These are phyloP conservation scores for Malus domestica DNA, from an alignment of 306 rosid genomes.

Conservation along the genomic window DNA sequence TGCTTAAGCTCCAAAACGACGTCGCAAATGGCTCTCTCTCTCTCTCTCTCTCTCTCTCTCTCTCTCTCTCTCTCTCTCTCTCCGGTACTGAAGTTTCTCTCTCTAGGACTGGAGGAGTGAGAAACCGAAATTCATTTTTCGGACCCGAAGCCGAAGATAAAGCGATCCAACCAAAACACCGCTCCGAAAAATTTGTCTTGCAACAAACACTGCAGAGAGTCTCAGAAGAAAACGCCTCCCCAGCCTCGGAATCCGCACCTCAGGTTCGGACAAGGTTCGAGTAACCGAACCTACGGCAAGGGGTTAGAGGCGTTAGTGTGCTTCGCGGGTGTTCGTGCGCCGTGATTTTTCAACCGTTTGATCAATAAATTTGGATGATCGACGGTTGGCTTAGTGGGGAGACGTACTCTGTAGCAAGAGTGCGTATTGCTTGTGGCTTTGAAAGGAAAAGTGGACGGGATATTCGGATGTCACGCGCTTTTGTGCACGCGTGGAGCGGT, in stretches of 20 bases:
- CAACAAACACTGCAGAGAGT: slow-evolving; percentile 9
- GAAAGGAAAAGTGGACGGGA: slow-evolving; percentile 12
- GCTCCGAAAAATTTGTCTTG: neutral
- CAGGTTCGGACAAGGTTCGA: neutral
- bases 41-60: neutral
- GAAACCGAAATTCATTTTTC: slow-evolving; percentile 12
- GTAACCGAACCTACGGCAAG: neutral
- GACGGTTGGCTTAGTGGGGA: neutral
- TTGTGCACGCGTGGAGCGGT: slow-evolving; percentile 12
- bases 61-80: neutral
- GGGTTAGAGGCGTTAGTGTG: neutral
- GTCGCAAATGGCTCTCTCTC: slow-evolving; percentile 17
- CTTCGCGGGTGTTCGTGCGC: neutral
- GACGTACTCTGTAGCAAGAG: neutral
- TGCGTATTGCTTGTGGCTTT: neutral
- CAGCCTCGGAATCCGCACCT: neutral
- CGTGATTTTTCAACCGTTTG: neutral
- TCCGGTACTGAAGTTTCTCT: slow-evolving; percentile 4
- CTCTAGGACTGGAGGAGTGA: neutral
- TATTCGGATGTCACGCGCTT: slow-evolving; percentile 24
- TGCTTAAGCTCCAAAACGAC: slow-evolving; percentile 11
- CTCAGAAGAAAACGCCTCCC: slow-evolving; percentile 10
- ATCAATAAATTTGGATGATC: neutral
- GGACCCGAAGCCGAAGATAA: slow-evolving; percentile 26
- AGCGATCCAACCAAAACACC: slow-evolving; percentile 25